phyloP scores from a whole-genome alignment of 2,329 filamentous ascomycete species.

The Claviceps africana region DNA sequence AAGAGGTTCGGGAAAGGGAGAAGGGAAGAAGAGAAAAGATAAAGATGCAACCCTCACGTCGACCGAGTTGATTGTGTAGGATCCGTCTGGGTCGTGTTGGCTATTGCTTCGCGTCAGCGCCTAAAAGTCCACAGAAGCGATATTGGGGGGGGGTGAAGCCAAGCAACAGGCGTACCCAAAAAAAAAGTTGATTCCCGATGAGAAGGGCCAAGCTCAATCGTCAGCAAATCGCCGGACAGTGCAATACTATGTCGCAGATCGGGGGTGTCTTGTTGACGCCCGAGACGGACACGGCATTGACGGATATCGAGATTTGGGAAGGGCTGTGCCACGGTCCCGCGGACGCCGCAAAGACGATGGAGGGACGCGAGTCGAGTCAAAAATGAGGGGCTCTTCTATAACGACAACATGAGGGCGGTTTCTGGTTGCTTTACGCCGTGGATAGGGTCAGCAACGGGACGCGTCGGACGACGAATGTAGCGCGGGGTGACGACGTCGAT shows the following conservation, averaged over 20 bases:
- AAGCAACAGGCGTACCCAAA: not conserved
- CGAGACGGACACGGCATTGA: not conserved
- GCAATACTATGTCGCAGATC: not conserved
- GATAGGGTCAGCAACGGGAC: not conserved
- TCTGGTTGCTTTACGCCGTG: not conserved
- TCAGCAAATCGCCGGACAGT: not conserved
- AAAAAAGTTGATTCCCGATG: not conserved
- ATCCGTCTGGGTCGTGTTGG: not conserved
- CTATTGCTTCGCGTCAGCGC: not conserved
- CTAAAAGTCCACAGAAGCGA: not conserved
- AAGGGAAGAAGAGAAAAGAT: not conserved
- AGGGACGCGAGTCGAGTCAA: not conserved
- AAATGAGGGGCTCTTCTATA: slow-evolving; percentile 19
- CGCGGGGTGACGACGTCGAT: not conserved
- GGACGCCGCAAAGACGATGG: slow-evolving; percentile 6
- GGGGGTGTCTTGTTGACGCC: not conserved
- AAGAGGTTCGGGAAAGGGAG: not conserved
- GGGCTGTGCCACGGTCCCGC: slow-evolving; percentile 1
- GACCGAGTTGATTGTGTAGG: not conserved
- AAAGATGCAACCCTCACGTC: not conserved
- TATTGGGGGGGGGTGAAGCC: not conserved
- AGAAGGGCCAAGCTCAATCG: not conserved
- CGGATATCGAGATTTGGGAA: not conserved
- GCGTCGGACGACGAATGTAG: not conserved
- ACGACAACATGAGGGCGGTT: slow-evolving; percentile 19